phyloP scores from a whole-genome alignment of 305 asterid genomes.

The Fraxinus baroniana region DNA sequence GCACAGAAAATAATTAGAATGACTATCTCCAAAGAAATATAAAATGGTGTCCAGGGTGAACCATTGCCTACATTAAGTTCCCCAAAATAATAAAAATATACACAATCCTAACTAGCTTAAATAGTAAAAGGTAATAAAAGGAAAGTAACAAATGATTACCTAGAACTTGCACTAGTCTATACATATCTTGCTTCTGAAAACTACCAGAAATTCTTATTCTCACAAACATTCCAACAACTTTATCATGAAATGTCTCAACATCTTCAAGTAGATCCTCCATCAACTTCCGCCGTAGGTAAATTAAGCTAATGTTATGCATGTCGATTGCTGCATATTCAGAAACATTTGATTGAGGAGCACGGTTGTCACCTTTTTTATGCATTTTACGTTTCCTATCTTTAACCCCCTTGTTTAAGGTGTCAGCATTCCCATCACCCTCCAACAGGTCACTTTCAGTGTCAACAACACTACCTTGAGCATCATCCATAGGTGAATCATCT shows the following conservation, averaged over 20 bases:
- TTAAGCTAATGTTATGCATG: slow-evolving; percentile 85
- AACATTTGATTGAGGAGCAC: slow-evolving; percentile 80
- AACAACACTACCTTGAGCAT: slow-evolving; percentile 83
- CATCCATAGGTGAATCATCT: slow-evolving; percentile 80
- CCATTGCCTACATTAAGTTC: slow-evolving; percentile 19
- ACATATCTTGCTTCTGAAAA: slow-evolving; percentile 88
- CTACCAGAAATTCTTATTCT: slow-evolving; percentile 90
- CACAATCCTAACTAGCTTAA: slow-evolving; percentile 16
- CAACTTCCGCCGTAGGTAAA: slow-evolving; percentile 86
- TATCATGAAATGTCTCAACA: slow-evolving; percentile 62
- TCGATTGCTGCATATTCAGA: slow-evolving; percentile 97
- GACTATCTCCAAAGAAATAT: not conserved
- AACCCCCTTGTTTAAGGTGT: slow-evolving; percentile 46
- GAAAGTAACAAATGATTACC: slow-evolving; percentile 46
- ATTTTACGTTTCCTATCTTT: slow-evolving; percentile 80
- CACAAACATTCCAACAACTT: slow-evolving; percentile 87
- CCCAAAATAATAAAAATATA: slow-evolving; percentile 14
- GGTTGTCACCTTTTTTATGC: slow-evolving; percentile 60
- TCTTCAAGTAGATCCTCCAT: slow-evolving; percentile 98
- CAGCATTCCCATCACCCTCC: slow-evolving; percentile 64
- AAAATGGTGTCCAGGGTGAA: not conserved
- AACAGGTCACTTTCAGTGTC: slow-evolving; percentile 75
- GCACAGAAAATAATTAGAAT: slow-evolving; percentile 29
- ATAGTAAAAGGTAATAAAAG: slow-evolving; percentile 20
- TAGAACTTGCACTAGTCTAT: slow-evolving; percentile 96